Percentiles rank a stretch among this genome's conserved stretches.
These are phyloP conservation scores for Kodamaea fungicola DNA, from an alignment of 1,139 yeast genomes.

Conservation along the genomic window DNA sequence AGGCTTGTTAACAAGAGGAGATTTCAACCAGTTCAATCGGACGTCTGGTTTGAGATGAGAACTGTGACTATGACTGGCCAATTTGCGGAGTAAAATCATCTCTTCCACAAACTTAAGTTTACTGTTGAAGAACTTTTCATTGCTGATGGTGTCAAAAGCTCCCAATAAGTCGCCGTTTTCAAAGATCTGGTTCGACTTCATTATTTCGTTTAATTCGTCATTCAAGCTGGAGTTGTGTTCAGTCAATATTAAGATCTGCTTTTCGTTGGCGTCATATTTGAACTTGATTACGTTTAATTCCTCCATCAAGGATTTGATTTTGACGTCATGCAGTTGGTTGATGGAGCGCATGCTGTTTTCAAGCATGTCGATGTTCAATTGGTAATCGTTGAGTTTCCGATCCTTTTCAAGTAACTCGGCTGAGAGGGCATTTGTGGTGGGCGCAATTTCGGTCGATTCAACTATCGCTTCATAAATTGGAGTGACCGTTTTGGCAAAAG, in stretches of 20 bases:
- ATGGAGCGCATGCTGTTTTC: conserved; percentile 39
- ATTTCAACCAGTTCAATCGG: conserved; percentile 18
- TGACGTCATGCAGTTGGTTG: conserved; percentile 27
- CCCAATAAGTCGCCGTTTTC: conserved; percentile 16
- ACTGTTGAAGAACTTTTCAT: conserved; percentile 32
- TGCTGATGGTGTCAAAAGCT: conserved; percentile 21
- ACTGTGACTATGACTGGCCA: conserved; percentile 12
- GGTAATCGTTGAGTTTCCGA: conserved; percentile 30
- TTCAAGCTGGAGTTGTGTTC: conserved; percentile 17
- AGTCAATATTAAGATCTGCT: conserved; percentile 11
- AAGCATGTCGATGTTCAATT: conserved; percentile 39
- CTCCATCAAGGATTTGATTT: conserved; percentile 19
- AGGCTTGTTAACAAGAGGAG: conserved; percentile 7
- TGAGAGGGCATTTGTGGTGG: neutral
- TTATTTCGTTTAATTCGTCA: conserved; percentile 15
- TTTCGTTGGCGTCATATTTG: conserved; percentile 18
- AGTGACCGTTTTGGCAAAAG: neutral
- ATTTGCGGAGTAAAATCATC: conserved; percentile 29
- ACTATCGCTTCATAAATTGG: neutral
- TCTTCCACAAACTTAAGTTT: conserved; percentile 35
- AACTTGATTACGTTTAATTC: conserved; percentile 21
- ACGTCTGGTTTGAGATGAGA: neutral
- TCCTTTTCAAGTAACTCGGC: conserved; percentile 24
- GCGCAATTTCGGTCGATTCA: neutral
- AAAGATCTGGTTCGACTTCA: conserved; percentile 14